Conservation (phyloP, 2,329 filamentous ascomycete genomes). For the Endoconidiophora laricicola region DNA sequence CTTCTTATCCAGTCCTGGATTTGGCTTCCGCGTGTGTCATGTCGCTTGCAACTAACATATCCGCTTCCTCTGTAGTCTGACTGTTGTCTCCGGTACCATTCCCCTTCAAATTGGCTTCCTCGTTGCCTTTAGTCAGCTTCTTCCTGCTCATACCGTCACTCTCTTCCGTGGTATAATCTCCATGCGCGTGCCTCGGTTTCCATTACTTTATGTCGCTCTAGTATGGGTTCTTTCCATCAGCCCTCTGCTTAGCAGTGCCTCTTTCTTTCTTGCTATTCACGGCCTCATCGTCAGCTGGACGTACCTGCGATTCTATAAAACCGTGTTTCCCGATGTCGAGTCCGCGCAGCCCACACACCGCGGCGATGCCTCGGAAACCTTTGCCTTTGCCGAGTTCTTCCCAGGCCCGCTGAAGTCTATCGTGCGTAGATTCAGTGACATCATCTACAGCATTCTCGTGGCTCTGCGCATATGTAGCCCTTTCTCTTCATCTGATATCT, state of each 20-base stretch:
- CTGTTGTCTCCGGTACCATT: constrained; percentile 74
- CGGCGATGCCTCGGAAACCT: constrained; percentile 90
- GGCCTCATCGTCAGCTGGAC: constrained; percentile 84
- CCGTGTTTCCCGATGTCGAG: constrained; percentile 51
- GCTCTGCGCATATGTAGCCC: constrained; percentile 65
- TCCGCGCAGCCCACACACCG: constrained; percentile 47
- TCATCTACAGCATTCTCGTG: constrained; percentile 59
- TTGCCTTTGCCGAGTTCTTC: constrained; percentile 92
- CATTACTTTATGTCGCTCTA: constrained; percentile 57
- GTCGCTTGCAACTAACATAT: constrained; percentile 14
- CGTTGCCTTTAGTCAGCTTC: constrained; percentile 91
- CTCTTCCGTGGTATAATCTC: constrained; percentile 79
- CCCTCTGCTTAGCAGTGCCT: constrained; percentile 48
- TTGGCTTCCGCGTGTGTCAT: neutral
- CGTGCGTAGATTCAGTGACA: constrained; percentile 55
- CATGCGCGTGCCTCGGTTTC: constrained; percentile 61
- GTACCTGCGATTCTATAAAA: constrained; percentile 90
- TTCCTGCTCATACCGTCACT: constrained; percentile 91
- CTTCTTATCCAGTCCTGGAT: neutral
- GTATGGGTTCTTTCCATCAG: constrained; percentile 48
- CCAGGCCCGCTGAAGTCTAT: constrained; percentile 67
- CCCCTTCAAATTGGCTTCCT: constrained; percentile 86
- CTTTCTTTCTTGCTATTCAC: constrained; percentile 61
- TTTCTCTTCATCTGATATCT: constrained; percentile 67
- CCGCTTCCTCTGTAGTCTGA: constrained; percentile 37